Percentiles rank a stretch among this genome's conserved stretches.
These are phyloP conservation scores for Diplodia sapinea DNA, from an alignment of 2,329 filamentous ascomycete genomes.

Conservation along the genomic window DNA sequence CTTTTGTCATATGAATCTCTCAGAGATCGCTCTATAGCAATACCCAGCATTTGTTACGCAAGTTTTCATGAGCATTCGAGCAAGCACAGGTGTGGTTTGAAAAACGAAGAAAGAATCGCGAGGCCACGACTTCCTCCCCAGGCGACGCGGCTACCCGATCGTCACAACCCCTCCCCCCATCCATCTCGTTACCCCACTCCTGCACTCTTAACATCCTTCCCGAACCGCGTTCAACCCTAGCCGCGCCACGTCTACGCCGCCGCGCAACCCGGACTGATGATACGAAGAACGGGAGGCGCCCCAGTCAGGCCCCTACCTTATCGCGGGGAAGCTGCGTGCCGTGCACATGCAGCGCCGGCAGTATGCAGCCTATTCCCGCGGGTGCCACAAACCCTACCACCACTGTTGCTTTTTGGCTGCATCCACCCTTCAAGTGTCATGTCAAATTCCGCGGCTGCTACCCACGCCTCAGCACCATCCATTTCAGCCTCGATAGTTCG, in stretches of 20 bases:
- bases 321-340: background rate
- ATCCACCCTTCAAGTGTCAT: slow-evolving; percentile 19
- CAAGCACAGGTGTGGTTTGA: background rate
- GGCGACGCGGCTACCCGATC: background rate
- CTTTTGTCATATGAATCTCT: background rate
- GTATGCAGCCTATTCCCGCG: slow-evolving; percentile 5
- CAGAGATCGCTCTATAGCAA: background rate
- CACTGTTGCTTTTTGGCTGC: slow-evolving; percentile 7
- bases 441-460: background rate
- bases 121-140: background rate
- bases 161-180: background rate
- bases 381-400: slow-evolving; percentile 6
- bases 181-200: slow-evolving; percentile 35
- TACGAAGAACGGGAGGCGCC: background rate
- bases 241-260: slow-evolving; percentile 5
- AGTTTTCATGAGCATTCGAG: background rate
- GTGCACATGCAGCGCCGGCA: background rate
- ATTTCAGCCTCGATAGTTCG: background rate
- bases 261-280: background rate
- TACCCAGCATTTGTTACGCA: background rate
- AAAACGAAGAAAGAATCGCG: too few relatives aligned
- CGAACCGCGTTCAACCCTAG: background rate
- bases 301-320: too few relatives aligned
- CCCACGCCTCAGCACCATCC: background rate
- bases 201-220: slow-evolving; percentile 32